Evolutionary conservation across 371 early-diverging fungal species (phyloP), one percentile per base, ranked within the genome.

Genomic region (Mucor velutinosus): DNA sequence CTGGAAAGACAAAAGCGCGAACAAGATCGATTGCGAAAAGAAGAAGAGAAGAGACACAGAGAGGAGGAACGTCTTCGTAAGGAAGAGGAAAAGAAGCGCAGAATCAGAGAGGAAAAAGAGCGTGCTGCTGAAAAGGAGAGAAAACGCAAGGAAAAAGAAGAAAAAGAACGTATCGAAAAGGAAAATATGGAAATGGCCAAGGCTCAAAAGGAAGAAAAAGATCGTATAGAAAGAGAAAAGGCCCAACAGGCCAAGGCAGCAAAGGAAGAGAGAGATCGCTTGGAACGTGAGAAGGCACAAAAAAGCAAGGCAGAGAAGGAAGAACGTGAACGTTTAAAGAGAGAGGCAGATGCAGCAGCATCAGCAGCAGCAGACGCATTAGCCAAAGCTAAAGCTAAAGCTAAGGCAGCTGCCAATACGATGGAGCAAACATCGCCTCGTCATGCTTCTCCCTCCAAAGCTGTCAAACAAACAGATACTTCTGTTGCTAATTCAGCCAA

Each of bases 1-100:
- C 66, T 71, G 8, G 90, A 90, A 64, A 83, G 85, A 35, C 86
- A 87, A 70, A 75, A 80, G 43, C 78, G 81, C 43, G 87, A 85
- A 58, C 65, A 72, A 56, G 77, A 81, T 35, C 72, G 78, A 17
- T 49, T 72, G 21, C 60, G 58, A 32, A 74, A 69, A 56, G 80
- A 82, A 43, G 75, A 79, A 65, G 76, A 80, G 30, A 72, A 67
- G 59, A 68, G 71, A 29, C 70, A 72, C 17, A 71, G 71, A 51
- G 87, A 85, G 47, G 70, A 74, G 59, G 78, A 81, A 29, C 64
- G 72, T 5, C 60, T 59, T 7, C 43, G 27, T 11, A 71, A 71
- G n/a, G 72, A 71, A 32, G 72, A 71, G 19, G 72, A 71, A 56
- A 67, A 66, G 58, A 67, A 60, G 11, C 75, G 76, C 43, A 80